Conservation (phyloP, 352 stramenopile genomes). For the Phytopythium ostracodes region DNA sequence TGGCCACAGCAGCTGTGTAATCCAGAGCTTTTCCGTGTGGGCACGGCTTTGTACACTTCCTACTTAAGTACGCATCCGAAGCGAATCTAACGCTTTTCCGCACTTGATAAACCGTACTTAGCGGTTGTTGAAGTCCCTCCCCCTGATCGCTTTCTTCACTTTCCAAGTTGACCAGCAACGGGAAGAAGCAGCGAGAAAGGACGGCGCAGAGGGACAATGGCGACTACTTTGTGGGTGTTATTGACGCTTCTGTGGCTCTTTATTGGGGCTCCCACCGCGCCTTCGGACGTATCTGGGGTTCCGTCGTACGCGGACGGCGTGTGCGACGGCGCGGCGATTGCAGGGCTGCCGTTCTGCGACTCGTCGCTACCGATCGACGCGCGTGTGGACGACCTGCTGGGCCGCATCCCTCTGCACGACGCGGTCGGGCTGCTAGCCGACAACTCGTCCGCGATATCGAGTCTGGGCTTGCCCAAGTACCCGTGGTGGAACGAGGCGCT, state of each 20-base stretch:
- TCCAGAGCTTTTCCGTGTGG: no score
- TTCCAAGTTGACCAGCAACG: constrained; percentile 11
- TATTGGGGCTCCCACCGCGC: not conserved
- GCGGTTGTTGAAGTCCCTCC: no score
- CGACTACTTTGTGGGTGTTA: not conserved
- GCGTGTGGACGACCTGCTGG: constrained; percentile 67
- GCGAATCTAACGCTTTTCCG: no score
- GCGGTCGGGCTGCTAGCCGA: constrained; percentile 70
- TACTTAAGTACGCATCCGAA: no score
- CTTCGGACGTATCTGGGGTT: no score
- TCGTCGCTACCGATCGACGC: constrained; percentile 32
- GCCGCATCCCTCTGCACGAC: constrained; percentile 56
- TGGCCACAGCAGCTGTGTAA: no score
- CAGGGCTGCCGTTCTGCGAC: constrained; percentile 69
- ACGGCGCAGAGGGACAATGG: not conserved
- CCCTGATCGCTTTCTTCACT: not conserved
- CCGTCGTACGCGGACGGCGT: constrained; percentile 38
- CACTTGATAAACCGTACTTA: no score
- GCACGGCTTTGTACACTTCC: no score
- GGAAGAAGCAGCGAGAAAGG: not conserved
- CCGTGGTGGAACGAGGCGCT: constrained; percentile 89
- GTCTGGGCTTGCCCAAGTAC: constrained; percentile 58
- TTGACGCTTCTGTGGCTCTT: constrained; percentile 6
- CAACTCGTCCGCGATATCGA: constrained; percentile 29
- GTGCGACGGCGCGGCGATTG: constrained; percentile 41